Evolutionary conservation across 2,329 filamentous ascomycete species (phyloP).

Genomic region (Teratosphaeria epicoccoides): DNA sequence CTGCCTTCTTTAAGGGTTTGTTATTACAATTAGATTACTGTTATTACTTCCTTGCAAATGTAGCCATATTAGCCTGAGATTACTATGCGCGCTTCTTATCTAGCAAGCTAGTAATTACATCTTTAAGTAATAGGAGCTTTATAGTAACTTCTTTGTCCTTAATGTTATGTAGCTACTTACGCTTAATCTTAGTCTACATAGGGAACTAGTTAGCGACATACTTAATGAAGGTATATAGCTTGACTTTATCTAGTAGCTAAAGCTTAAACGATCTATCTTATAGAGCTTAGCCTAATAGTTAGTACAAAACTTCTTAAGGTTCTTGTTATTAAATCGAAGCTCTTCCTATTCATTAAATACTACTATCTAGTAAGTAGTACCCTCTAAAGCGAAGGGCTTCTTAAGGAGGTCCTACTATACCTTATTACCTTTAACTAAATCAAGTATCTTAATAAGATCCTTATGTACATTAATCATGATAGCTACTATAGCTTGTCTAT

Average conservation of each 20-base stretch:
- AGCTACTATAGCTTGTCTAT: background rate
- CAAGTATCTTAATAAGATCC: background rate
- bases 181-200: background rate
- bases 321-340: background rate
- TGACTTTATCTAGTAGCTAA: background rate
- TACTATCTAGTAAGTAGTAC: background rate
- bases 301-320: background rate
- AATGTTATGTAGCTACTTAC: background rate
- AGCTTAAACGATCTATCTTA: background rate
- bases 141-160: background rate
- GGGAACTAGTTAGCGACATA: background rate
- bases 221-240: background rate
- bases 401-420: background rate
- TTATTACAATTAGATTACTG: background rate
- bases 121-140: background rate
- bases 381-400: background rate
- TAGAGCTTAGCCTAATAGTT: background rate
- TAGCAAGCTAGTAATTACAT: background rate
- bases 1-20: background rate
- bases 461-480: background rate
- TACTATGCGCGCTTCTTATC: background rate
- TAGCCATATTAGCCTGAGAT: background rate
- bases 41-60: background rate
- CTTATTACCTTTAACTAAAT: background rate
- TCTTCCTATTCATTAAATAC: background rate